These are phyloP conservation scores for Penicillium ucsense DNA, from an alignment of 495 filamentous ascomycete species.

Conservation along the genomic window DNA sequence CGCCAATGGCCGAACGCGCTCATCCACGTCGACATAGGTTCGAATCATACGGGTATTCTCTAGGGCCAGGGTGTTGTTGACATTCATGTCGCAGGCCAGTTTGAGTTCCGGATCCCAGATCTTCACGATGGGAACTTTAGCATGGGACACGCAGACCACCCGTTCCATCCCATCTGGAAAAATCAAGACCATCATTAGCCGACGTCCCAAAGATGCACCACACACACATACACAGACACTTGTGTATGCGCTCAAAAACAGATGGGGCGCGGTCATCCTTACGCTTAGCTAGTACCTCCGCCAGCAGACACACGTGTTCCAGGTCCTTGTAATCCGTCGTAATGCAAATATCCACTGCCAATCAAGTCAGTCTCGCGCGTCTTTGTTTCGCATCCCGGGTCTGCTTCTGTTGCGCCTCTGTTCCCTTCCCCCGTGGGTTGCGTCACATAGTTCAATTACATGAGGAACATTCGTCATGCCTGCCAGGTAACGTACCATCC, in stretches of 20 bases:
- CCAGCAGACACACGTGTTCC: slow-evolving; percentile 79
- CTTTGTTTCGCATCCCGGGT: not conserved
- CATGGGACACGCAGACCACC: slow-evolving; percentile 84
- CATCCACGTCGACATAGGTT: slow-evolving; percentile 90
- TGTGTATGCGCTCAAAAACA: no score
- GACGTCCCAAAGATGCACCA: no score
- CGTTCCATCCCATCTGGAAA: slow-evolving; percentile 83
- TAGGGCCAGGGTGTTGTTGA: slow-evolving; percentile 89
- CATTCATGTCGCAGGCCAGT: slow-evolving; percentile 95
- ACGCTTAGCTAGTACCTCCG: slow-evolving; percentile 76
- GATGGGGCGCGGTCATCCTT: slow-evolving; percentile 24
- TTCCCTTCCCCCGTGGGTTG: not conserved
- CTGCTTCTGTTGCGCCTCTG: no score
- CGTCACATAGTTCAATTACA: not conserved
- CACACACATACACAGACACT: no score
- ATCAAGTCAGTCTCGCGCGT: slow-evolving; percentile 11
- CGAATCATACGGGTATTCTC: slow-evolving; percentile 98
- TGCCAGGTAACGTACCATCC: slow-evolving; percentile 58
- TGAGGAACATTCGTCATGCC: no score
- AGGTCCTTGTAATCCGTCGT: slow-evolving; percentile 78
- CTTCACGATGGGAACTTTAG: slow-evolving; percentile 97
- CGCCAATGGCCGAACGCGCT: slow-evolving; percentile 79
- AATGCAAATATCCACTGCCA: slow-evolving; percentile 89
- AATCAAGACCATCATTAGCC: slow-evolving; percentile 1
- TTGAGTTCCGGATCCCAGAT: slow-evolving; percentile 93